These are phyloP conservation scores for Huntiella bhutanensis DNA, from an alignment of 2,329 filamentous ascomycete genomes.

Conservation along the genomic window DNA sequence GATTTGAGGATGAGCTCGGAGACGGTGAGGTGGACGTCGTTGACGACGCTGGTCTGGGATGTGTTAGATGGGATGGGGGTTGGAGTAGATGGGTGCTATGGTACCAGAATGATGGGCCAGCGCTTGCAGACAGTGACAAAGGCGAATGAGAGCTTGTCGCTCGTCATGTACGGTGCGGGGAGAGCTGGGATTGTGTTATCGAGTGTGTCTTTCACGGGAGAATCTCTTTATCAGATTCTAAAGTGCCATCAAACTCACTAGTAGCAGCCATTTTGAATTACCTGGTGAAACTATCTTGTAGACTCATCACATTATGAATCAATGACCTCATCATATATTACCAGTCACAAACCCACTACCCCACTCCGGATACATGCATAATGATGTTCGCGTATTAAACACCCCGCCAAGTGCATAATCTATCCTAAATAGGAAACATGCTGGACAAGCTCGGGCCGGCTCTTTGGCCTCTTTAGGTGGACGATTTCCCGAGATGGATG, in stretches of 20 bases:
- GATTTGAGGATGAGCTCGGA: slow-evolving; percentile 38
- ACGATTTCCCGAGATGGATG: too few species aligned
- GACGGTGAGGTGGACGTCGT: slow-evolving; percentile 73
- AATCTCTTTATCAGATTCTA: too few species aligned
- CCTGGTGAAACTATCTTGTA: background rate
- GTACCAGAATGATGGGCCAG: slow-evolving; percentile 84
- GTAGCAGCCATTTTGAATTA: background rate
- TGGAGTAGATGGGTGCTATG: background rate
- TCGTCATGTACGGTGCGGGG: slow-evolving; percentile 57
- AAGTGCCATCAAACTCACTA: background rate
- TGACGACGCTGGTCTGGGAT: slow-evolving; percentile 66
- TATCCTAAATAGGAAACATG: too few species aligned
- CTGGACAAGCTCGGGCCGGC: too few species aligned
- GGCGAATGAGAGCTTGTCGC: slow-evolving; percentile 72
- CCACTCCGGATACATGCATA: too few species aligned
- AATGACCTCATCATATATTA: too few species aligned
- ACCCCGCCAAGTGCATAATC: too few species aligned
- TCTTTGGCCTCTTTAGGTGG: too few species aligned
- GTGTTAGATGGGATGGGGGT: background rate
- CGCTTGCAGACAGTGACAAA: slow-evolving; percentile 66
- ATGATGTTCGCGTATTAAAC: too few species aligned
- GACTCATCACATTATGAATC: too few species aligned
- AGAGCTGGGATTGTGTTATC: background rate
- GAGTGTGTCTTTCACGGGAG: background rate
- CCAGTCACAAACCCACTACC: too few species aligned